Percentiles rank a stretch among this genome's conserved stretches.
Conservation (phyloP, 495 filamentous ascomycete genomes). For the Annulohypoxylon stygium region DNA sequence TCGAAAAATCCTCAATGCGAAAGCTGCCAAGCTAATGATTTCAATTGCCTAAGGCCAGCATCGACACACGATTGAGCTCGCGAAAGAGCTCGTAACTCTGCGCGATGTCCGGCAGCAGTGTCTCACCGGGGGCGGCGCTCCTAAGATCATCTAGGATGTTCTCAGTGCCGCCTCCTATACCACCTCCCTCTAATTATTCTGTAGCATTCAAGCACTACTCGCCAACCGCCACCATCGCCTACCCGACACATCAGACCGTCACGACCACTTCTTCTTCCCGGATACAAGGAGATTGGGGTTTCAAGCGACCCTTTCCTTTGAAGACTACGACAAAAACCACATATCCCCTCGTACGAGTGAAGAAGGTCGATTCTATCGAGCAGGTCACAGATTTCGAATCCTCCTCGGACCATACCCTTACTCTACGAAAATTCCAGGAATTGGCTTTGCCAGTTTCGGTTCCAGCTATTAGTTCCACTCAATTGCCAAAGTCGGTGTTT, state of each 20-base stretch:
- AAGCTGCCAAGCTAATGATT: slow-evolving; percentile 16
- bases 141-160: slow-evolving; percentile 72
- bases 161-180: slow-evolving; percentile 66
- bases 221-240: slow-evolving; percentile 74
- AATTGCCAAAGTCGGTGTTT: slow-evolving; percentile 65
- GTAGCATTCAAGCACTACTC: slow-evolving; percentile 55
- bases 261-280: slow-evolving; percentile 83
- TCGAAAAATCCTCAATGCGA: slow-evolving; percentile 40
- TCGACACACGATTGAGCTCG: slow-evolving; percentile 36
- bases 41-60: slow-evolving; percentile 21
- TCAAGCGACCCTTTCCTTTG: slow-evolving; percentile 86
- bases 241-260: slow-evolving; percentile 88
- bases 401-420: slow-evolving; percentile 83
- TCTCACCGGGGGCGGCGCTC: slow-evolving; percentile 72
- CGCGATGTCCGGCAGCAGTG: slow-evolving; percentile 51
- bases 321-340: slow-evolving; percentile 78
- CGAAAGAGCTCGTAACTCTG: slow-evolving; percentile 27
- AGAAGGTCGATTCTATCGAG: slow-evolving; percentile 84
- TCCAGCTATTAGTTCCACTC: slow-evolving; percentile 51
- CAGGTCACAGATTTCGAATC: slow-evolving; percentile 93
- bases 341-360: slow-evolving; percentile 77
- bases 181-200: slow-evolving; percentile 48
- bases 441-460: slow-evolving; percentile 66
- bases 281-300: slow-evolving; percentile 87
- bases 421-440: slow-evolving; percentile 89